Evolutionary conservation across 2,329 filamentous ascomycete species (phyloP), one percentile per base, ranked within the genome.

Genomic region (Aureobasidium sp.): DNA sequence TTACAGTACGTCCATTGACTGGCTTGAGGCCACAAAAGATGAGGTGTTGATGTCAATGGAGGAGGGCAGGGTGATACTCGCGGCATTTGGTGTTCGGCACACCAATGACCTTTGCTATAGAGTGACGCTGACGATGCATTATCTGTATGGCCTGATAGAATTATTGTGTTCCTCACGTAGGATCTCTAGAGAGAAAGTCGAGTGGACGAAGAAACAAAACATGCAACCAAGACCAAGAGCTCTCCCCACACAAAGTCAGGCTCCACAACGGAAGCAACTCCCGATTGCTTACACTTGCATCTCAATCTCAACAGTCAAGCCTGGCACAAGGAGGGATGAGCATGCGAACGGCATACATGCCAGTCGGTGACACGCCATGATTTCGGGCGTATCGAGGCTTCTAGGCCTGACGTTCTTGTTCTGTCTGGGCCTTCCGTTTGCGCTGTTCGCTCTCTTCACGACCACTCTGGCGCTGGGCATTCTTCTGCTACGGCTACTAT

Each of bases 381-480:
- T 61, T 11, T 34, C 45, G 5, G 36, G 34, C 9, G 17, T 61
- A 4, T 61, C 57, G 5, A 45, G 57, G 36, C 47, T 61, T n/a
- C 7, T 61, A n/a, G 37, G 57, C 37, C 45, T 61, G 27, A 34
- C 36, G 1, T 52, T 61, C n/a, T 36, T 61, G 7, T 31, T 61
- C 57, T 61, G 57, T 31, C 57, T 61, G 36, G 57, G 57, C 4
- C 45, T 77, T 31, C 76, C 76, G 25, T 70, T 77, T 48, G 71
- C 73, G 55, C 55, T 74, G 64, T 72, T 77, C 62, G 74, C 74
- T 20, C 59, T 68, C 61, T 52, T 75, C 44, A 78, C 76, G 22
- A 77, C 75, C 14, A 67, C 70, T 36, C 65, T 77, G 61, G 74
- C 75, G 42, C 51, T 77, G 56, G 68, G 68, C 45, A 68, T 75